Base-by-base conservation (phyloP, 192 early-diverging fungal genomes). In the Gaertneriomyces sp. region DNA sequence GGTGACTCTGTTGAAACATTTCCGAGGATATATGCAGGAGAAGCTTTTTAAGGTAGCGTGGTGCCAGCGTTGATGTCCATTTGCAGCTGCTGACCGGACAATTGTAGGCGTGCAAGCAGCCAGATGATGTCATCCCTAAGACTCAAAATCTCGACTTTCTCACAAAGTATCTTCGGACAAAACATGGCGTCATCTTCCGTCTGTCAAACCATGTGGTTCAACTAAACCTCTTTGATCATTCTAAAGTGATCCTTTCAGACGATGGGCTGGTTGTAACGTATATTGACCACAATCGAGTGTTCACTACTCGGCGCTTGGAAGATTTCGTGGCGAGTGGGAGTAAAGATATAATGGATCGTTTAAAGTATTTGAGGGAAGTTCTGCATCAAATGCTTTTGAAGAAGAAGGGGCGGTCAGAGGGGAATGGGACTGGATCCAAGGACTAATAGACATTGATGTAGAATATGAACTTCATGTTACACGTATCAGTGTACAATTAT, bases 191-290 rank as follows among this genome's bases (percentile, higher is more conserved):
- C 44, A 62, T 90, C 4, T 91, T 91, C 68, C 61, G 86, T 42
- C 54, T 91, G 14, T 87, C 80, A 61, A 90, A 91, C 67, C 76
- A 81, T 42, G 64, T 85, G 6, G 50, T 91, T 43, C 89, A 91
- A 87, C 60, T 90, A 33, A 90, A 89, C 63, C 85, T 89, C 53
- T 86, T 83, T 61, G 88, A 90, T 59, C 89, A 90, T 70, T 84
- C 86, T 7, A 90, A 90, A 71, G 51, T 90, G 19, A 71, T 90
- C 11, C 60, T 90, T 19, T 80, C 79, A 4, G 62, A 79, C 44
- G 74, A 81, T 58, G 89, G 80, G 7, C 66, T 59, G 7, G 70
- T 76, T 6, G 58, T 90, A 51, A 85, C 88, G 5, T 89, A 79
- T 59, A 82, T 89, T 41, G 76, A 89, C 62, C 59, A 64, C 55